These are phyloP conservation scores for Alnus rubra DNA, from an alignment of 306 rosid species.

Conservation along the genomic window DNA sequence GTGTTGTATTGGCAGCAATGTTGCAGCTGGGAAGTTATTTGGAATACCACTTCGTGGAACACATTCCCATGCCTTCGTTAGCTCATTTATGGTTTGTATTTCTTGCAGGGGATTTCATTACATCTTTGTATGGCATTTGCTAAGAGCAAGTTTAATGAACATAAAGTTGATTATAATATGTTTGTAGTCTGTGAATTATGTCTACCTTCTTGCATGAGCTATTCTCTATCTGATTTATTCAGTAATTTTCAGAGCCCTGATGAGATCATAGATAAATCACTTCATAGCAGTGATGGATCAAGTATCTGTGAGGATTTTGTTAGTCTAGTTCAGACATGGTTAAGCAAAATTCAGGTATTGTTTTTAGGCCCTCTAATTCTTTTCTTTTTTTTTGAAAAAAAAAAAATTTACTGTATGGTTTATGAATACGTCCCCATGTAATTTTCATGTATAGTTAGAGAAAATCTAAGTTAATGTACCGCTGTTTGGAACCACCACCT, in stretches of 20 bases:
- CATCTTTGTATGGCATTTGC: constrained; percentile 23
- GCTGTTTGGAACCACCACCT: not conserved
- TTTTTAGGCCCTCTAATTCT: constrained; percentile 17
- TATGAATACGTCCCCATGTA: not conserved
- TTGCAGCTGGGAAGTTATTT: constrained; percentile 94
- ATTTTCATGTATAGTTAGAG: not conserved
- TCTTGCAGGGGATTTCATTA: constrained; percentile 26
- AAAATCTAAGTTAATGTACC: not conserved
- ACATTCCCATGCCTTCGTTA: constrained; percentile 99
- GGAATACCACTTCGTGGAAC: constrained; percentile 98
- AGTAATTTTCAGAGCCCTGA: constrained; percentile 77
- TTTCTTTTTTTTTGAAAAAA: not conserved
- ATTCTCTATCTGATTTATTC: constrained; percentile 10
- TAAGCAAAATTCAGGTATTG: constrained; percentile 83
- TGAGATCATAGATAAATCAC: constrained; percentile 80
- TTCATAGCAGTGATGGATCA: constrained; percentile 66
- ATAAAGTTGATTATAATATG: constrained; percentile 13
- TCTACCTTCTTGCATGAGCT: constrained; percentile 16
- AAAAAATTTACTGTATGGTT: not conserved
- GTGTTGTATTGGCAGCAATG: constrained; percentile 67
- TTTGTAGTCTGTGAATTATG: not conserved
- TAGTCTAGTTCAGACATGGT: constrained; percentile 77
- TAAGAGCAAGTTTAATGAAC: constrained; percentile 12
- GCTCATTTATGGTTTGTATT: constrained; percentile 90
- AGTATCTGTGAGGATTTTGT: constrained; percentile 85